A percentile compares a stretch with the other conserved stretches of the same genome.
These are phyloP conservation scores for Entomortierella beljakovae DNA, from an alignment of 192 early-diverging fungal species.

Conservation along the genomic window DNA sequence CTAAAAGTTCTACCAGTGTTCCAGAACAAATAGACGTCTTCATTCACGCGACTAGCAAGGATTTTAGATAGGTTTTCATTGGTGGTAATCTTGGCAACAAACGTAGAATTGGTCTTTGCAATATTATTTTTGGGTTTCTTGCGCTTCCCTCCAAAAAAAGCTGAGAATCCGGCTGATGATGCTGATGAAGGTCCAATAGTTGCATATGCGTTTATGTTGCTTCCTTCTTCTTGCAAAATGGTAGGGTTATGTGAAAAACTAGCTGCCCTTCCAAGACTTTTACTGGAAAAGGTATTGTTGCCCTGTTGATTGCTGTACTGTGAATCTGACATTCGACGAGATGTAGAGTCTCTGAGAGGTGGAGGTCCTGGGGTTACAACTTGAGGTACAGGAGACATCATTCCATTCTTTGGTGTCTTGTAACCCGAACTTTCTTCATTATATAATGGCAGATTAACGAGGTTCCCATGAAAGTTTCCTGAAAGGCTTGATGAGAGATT, in stretches of 20 bases:
- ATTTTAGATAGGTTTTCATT: slow-evolving; percentile 80
- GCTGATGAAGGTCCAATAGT: slow-evolving; percentile 7
- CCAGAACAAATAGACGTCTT: slow-evolving; percentile 78
- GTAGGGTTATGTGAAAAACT: slow-evolving; percentile 14
- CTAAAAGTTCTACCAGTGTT: slow-evolving; percentile 78
- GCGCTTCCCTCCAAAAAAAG: slow-evolving; percentile 41
- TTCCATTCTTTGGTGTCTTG: slow-evolving; percentile 22
- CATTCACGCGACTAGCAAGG: slow-evolving; percentile 63
- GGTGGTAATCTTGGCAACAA: slow-evolving; percentile 74
- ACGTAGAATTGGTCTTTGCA: slow-evolving; percentile 79
- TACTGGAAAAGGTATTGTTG: neutral
- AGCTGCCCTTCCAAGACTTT: slow-evolving; percentile 6
- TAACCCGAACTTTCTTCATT: slow-evolving; percentile 18
- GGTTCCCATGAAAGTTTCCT: slow-evolving; percentile 45
- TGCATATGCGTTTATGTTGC: neutral
- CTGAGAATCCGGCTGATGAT: slow-evolving; percentile 37
- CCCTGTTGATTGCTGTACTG: neutral
- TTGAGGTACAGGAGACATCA: slow-evolving; percentile 30
- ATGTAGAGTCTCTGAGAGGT: slow-evolving; percentile 33
- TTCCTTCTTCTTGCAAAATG: slow-evolving; percentile 18
- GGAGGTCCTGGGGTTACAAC: slow-evolving; percentile 26
- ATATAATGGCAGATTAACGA: slow-evolving; percentile 21
- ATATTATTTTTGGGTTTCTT: slow-evolving; percentile 73
- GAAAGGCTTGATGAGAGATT: neutral
- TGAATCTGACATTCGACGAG: slow-evolving; percentile 18